A percentile compares a stretch with the other conserved stretches of the same genome.
phyloP scores from a whole-genome alignment of 108 stramenopile genomes.

The Discostella pseudostelligera region DNA sequence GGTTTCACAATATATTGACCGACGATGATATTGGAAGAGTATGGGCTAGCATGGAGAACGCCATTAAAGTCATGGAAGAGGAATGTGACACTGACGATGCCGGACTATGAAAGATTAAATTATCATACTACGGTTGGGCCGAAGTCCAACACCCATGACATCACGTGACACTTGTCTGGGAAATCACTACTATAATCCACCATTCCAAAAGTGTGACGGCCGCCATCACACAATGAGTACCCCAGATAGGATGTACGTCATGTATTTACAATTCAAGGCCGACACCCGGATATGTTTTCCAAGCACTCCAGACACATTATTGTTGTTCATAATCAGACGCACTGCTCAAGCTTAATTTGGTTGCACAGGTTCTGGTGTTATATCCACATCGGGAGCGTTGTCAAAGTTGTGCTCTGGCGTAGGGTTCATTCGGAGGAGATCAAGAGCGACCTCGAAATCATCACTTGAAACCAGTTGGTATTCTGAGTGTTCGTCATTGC shows the following conservation, averaged over 20 bases:
- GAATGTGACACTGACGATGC: slow-evolving; percentile 15
- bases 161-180: too few species aligned
- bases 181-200: too few species aligned
- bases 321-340: not conserved
- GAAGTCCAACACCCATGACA: too few species aligned
- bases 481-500: slow-evolving; percentile 17
- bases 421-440: slow-evolving; percentile 18
- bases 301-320: not conserved
- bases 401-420: slow-evolving; percentile 17
- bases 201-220: not conserved
- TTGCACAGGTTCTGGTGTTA: slow-evolving; percentile 14
- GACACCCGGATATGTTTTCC: not conserved
- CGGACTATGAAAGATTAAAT: not conserved
- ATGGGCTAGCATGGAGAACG: slow-evolving; percentile 67
- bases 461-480: slow-evolving; percentile 6
- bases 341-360: too few species aligned
- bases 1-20: slow-evolving; percentile 45
- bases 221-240: not conserved
- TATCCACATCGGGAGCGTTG: slow-evolving; percentile 7
- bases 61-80: slow-evolving; percentile 50
- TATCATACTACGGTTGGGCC: too few species aligned
- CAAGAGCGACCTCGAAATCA: slow-evolving; percentile 30
- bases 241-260: not conserved
- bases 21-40: slow-evolving; percentile 71
- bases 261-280: not conserved